Evolutionary conservation across 164 flowering plant species (phyloP), one percentile per base, ranked within the genome.

Genomic region (Tinospora cordifolia): DNA sequence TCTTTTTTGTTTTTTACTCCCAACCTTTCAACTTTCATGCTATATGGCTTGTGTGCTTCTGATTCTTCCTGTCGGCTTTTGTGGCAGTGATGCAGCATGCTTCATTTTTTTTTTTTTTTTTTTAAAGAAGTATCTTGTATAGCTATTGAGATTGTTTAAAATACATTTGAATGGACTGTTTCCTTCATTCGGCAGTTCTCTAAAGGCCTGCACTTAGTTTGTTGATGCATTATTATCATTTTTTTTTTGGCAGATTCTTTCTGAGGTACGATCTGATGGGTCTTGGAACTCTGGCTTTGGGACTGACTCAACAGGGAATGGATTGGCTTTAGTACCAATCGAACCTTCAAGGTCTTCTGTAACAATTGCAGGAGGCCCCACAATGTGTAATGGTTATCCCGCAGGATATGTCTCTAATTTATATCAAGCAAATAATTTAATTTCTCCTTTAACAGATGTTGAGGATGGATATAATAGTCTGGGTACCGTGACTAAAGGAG

Each of bases 341-440:
- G 95, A 90, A 77, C 97, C 98, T 63, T 65, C 87, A 71, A 88
- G 90, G 74, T 89, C 91, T 66, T 69, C 91, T 60, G 27, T 82
- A 62, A 75, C 94, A 68, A 87, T 87, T 83, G 92, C 92, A 27
- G 96, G 91, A 69, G 92, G 91, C 26, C 88, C 90, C 66, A 51
- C 87, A 59, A 40, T 83, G 74, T 90, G 95, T 21, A 91, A 89
- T 85, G 88, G 93, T 66, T 73, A 84, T 74, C 83, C 91, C 60
- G 49, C 81, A 7, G 81, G 85, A 62, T 77, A 69, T 72, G 80
- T 71, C 68, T 85, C 81, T 63, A 78, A 75, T 76, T 41, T 78
- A 27, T 65, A 75, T 68, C 80, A 79, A 54, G 84, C 78, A 68
- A 84, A 78, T 81, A 14, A 70, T 67, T 75, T 81, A 26, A 77